A percentile compares a stretch with the other conserved stretches of the same genome.
Conservation (phyloP, 768 basidiomycete genomes). For the Grammothele lineata region DNA sequence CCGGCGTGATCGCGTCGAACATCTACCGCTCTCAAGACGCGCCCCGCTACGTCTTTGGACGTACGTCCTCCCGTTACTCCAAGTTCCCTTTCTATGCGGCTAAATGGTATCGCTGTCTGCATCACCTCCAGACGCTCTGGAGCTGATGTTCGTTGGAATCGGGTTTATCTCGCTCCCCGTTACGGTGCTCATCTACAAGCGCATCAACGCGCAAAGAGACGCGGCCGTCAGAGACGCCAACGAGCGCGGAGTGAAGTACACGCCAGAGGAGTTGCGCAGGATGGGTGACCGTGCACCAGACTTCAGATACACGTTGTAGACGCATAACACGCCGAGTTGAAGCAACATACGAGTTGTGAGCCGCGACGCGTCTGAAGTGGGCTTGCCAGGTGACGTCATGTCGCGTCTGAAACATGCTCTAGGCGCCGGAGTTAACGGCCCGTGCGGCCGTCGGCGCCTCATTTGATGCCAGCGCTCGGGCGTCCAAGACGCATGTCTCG, state of each 20-base stretch:
- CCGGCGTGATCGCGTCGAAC: conserved; percentile 59
- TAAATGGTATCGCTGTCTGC: no score
- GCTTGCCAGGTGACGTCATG: no score
- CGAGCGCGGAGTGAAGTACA: conserved; percentile 24
- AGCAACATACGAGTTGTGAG: no score
- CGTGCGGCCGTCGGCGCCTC: no score
- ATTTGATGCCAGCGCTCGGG: no score
- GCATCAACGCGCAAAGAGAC: conserved; percentile 55
- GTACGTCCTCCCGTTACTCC: conserved; percentile 40
- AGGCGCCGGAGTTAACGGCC: no score
- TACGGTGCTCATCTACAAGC: conserved; percentile 44
- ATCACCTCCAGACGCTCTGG: conserved; percentile 44
- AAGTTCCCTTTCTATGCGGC: no score
- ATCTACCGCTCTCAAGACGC: conserved; percentile 57
- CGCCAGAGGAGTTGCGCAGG: conserved; percentile 26
- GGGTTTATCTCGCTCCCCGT: conserved; percentile 50
- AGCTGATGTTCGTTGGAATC: conserved; percentile 64
- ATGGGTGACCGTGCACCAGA: conserved; percentile 60
- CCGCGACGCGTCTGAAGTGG: no score
- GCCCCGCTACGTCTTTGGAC: conserved; percentile 58
- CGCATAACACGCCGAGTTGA: no score
- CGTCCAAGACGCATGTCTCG: no score
- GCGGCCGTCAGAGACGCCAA: conserved; percentile 32
- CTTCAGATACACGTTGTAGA: conserved; percentile 50
- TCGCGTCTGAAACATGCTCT: no score